phyloP scores from a whole-genome alignment of 352 stramenopile species.

The Thalassiosira livingstoniorum region DNA sequence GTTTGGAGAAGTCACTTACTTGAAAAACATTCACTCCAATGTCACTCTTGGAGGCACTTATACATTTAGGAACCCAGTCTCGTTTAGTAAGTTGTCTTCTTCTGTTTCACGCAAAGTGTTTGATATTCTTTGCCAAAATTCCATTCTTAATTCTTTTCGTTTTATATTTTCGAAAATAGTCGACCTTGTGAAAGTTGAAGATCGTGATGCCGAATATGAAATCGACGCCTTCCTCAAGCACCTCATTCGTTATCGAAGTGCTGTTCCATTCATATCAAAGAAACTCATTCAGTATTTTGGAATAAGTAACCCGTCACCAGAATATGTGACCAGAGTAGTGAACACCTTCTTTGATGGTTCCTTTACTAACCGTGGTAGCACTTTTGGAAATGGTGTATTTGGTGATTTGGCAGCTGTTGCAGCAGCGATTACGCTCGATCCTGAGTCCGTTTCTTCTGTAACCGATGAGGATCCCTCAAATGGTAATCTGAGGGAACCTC shows the following conservation, averaged over 20 bases:
- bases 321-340: slow-evolving; percentile 67
- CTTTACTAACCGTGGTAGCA: slow-evolving; percentile 44
- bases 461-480: slow-evolving; percentile 65
- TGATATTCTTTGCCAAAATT: too few species aligned
- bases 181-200: slow-evolving; percentile 27
- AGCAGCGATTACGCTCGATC: slow-evolving; percentile 74
- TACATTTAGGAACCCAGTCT: slow-evolving; percentile 30
- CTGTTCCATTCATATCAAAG: slow-evolving; percentile 70
- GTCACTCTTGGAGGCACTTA: slow-evolving; percentile 38
- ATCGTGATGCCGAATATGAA: slow-evolving; percentile 74
- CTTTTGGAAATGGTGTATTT: slow-evolving; percentile 65
- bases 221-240: slow-evolving; percentile 78
- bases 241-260: slow-evolving; percentile 70
- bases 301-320: slow-evolving; percentile 74
- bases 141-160: too few species aligned
- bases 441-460: slow-evolving; percentile 63
- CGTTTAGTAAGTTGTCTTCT: too few species aligned
- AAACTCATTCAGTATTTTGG: slow-evolving; percentile 71
- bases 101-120: too few species aligned
- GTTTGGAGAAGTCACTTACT: slow-evolving; percentile 28
- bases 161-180: too few species aligned
- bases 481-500: slow-evolving; percentile 68
- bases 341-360: slow-evolving; percentile 62
- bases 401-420: slow-evolving; percentile 68
- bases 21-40: slow-evolving; percentile 47